Evolutionary conservation across 768 basidiomycete genomes (phyloP), one percentile per base, ranked within the genome.

Genomic region (Boletus reticulatus): DNA sequence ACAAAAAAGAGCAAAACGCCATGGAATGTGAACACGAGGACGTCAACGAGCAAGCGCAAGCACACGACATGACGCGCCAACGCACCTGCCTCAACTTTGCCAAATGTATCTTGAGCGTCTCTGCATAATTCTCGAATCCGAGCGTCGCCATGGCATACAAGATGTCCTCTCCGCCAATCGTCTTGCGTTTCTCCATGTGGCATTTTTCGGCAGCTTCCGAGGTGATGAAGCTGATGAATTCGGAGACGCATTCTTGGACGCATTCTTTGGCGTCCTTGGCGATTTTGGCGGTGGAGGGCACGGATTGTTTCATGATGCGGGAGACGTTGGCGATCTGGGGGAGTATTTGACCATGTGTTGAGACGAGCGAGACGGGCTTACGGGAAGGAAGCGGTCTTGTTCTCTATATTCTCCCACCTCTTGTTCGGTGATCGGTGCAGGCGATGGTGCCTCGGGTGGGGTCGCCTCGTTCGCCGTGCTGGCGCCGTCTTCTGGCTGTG

Each of bases 261-360:
- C 92, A 94, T 75, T 98, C 96, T 70, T 98, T 98, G 43, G 94
- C 94, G 73, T 98, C 96, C 72, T 98, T 98, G 9, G 92, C 91
- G 65, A 98, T 96, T 76, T 98, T 98, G 42, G 96, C 92, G 19
- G 89, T 89, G 0, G 85, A 76, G 0, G 96, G 95, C 3, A 98
- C 87, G 12, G 92, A 82, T 42, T 85, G 78, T 73, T 98, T 98
- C 95, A 98, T 98, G 67, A 98, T 95, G 20, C 96, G 84, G 16
- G 94, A 86, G n/a, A 98, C 94, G 69, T 98, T 98, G 49, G 95
- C 95, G 63, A 98, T 98, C 94, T 61, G 32, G 1, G 11, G 1
- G n/a, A n/a, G 8, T 9, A 16, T 38, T 19, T 29, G 20, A 13
- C 16, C 16, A 16, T 29, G 27, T n/a, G 27, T 29, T 29, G 27